Percentiles rank a stretch among this genome's conserved stretches.
Evolutionary conservation across 106 monocot species (phyloP).

Genomic region (Dioscorea alata): DNA sequence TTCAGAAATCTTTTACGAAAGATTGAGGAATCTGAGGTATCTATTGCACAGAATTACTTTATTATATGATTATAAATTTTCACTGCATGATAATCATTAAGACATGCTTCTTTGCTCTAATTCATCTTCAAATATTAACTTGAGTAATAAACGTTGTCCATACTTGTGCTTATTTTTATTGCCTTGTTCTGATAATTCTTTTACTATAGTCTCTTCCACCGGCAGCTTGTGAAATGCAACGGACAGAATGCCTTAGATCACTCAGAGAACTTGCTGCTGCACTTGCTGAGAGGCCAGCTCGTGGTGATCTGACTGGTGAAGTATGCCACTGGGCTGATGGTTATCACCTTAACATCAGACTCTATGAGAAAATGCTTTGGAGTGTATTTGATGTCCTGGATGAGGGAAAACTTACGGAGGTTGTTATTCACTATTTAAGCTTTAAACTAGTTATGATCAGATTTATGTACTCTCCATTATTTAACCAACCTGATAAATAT

Average conservation of each 20-base stretch:
- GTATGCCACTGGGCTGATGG: slow-evolving; percentile 99
- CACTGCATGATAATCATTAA: no score
- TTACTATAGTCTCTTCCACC: slow-evolving; percentile 63
- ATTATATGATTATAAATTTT: no score
- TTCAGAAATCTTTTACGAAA: slow-evolving; percentile 65
- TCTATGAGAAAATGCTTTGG: slow-evolving; percentile 89
- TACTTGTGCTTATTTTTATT: no score
- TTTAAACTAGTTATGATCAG: no score
- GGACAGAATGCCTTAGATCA: slow-evolving; percentile 69
- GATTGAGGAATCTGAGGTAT: slow-evolving; percentile 95
- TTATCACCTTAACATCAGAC: slow-evolving; percentile 79
- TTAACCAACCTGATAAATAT: no score
- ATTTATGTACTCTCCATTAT: no score
- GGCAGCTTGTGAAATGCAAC: slow-evolving; percentile 72
- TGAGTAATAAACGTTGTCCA: no score
- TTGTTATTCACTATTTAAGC: slow-evolving; percentile 4
- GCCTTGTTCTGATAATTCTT: slow-evolving; percentile 9
- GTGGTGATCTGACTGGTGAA: slow-evolving; percentile 90
- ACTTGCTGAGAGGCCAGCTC: slow-evolving; percentile 90
- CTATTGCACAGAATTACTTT: not conserved
- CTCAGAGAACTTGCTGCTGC: slow-evolving; percentile 61
- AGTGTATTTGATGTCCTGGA: slow-evolving; percentile 94
- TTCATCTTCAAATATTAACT: no score
- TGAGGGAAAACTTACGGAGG: slow-evolving; percentile 93
- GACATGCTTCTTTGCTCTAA: no score